phyloP scores from a whole-genome alignment of 768 basidiomycete genomes.

The Tulasnella calospora region DNA sequence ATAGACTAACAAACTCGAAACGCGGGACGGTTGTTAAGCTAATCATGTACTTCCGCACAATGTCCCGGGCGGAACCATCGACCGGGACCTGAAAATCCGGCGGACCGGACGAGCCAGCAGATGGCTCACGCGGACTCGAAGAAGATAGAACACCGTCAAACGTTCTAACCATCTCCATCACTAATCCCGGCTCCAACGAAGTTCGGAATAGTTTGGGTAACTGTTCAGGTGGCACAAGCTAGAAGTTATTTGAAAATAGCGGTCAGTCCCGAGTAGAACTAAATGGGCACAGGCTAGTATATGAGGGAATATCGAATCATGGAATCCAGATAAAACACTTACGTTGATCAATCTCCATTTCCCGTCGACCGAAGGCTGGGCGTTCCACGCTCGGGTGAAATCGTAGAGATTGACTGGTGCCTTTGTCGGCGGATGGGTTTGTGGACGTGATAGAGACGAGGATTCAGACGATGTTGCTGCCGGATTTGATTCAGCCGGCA shows the following conservation, averaged over 20 bases:
- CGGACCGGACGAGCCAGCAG: not conserved
- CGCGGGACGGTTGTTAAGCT: conserved; percentile 45
- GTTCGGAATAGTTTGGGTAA: conserved; percentile 62
- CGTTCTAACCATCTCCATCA: conserved; percentile 53
- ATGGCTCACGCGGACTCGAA: not conserved
- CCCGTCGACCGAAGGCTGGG: conserved; percentile 40
- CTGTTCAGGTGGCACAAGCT: conserved; percentile 53
- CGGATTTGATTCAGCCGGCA: conserved; percentile 9
- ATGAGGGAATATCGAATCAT: conserved; percentile 13
- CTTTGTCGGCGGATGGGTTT: conserved; percentile 28
- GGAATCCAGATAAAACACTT: conserved; percentile 42
- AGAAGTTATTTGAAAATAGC: not conserved
- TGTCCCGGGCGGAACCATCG: not conserved
- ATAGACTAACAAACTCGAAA: conserved; percentile 58
- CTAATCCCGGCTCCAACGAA: conserved; percentile 61
- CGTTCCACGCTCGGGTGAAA: conserved; percentile 58
- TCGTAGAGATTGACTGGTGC: conserved; percentile 52
- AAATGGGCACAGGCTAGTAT: not conserved
- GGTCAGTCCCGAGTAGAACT: not conserved
- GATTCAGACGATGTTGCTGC: conserved; percentile 2
- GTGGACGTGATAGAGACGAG: conserved; percentile 3
- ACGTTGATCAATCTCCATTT: conserved; percentile 52
- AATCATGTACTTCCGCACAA: not conserved
- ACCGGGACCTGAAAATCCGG: not conserved
- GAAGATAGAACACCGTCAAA: conserved; percentile 35